Evolutionary conservation across 495 filamentous ascomycete species (phyloP).

Genomic region (Hyphodiscus hymeniophilus): DNA sequence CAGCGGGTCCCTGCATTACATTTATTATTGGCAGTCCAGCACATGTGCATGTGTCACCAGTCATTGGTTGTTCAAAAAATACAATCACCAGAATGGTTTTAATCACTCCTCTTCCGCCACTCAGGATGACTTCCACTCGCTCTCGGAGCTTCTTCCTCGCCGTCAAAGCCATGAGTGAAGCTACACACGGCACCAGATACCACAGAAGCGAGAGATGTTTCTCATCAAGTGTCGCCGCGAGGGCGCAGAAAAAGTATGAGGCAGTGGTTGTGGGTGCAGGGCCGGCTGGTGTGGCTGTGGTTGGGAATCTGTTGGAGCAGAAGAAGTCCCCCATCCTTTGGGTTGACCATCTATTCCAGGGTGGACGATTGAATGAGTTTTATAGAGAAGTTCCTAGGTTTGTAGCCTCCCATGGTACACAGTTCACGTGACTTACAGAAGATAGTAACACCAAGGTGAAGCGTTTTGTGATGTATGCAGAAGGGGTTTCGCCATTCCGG

Average conservation of each 20-base stretch:
- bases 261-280: constrained; percentile 51
- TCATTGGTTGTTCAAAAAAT: neutral
- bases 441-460: constrained; percentile 42
- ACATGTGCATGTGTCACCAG: too few species aligned
- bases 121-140: neutral
- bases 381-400: constrained; percentile 51
- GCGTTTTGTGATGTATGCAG: constrained; percentile 43
- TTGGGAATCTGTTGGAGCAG: constrained; percentile 49
- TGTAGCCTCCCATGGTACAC: constrained; percentile 7
- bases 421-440: constrained; percentile 11
- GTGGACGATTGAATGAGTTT: constrained; percentile 41
- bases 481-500: constrained; percentile 39
- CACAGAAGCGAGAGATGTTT: neutral
- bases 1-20: too few species aligned
- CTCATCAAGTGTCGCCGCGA: neutral
- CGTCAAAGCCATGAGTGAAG: neutral
- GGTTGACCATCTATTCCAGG: constrained; percentile 45
- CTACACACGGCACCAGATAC: neutral
- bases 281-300: constrained; percentile 46
- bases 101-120: neutral
- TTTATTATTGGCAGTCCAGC: too few species aligned
- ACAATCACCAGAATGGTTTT: neutral
- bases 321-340: constrained; percentile 40
- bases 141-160: neutral
- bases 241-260: constrained; percentile 11